Conservation (phyloP, 2,329 filamentous ascomycete genomes). For the Neonectria sp. region DNA sequence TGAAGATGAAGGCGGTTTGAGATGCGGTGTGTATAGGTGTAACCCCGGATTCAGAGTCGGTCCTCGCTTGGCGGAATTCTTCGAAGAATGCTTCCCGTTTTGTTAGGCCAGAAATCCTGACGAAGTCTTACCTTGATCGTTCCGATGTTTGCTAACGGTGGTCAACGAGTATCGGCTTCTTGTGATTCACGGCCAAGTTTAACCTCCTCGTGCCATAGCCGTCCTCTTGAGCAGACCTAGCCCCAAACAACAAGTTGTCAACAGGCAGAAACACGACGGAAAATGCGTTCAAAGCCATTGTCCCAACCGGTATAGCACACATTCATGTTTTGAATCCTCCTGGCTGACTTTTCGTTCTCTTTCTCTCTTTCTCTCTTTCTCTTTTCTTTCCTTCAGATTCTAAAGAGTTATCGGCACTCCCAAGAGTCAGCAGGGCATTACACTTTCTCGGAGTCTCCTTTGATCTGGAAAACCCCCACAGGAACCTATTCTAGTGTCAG, state of each 20-base stretch:
- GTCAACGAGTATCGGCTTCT: background rate
- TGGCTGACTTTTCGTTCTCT: background rate
- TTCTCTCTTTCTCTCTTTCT: background rate
- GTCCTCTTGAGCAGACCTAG: background rate
- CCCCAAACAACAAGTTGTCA: background rate
- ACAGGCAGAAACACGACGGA: background rate
- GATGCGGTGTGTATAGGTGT: background rate
- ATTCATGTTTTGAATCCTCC: background rate
- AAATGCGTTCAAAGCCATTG: background rate
- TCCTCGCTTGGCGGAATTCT: background rate
- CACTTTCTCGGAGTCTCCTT: background rate
- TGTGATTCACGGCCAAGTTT: background rate
- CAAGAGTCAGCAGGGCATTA: background rate
- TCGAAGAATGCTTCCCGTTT: background rate
- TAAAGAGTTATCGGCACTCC: background rate
- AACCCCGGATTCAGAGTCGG: background rate
- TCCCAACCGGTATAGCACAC: background rate
- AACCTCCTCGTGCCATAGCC: background rate
- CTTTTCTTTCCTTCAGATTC: background rate
- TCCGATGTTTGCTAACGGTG: background rate
- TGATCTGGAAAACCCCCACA: background rate
- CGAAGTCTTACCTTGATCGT: background rate
- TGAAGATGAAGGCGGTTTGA: constrained; percentile 43
- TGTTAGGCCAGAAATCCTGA: background rate
- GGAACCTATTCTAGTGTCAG: background rate